Evolutionary conservation across 257 asterid species (phyloP).

Genomic region (Petunia axillaris): DNA sequence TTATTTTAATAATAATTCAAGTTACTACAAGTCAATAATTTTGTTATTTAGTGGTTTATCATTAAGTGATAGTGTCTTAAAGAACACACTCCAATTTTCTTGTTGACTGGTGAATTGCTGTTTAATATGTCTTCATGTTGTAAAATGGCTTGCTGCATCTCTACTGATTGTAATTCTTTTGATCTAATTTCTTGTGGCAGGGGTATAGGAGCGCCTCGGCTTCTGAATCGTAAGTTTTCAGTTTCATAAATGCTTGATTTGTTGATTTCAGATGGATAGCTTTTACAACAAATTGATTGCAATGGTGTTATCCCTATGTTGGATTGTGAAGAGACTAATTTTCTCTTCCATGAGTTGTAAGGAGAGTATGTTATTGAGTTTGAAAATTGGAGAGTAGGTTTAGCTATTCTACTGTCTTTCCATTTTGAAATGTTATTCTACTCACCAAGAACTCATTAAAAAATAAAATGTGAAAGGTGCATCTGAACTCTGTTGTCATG

Average conservation of each 20-base stretch:
- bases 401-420: constrained; percentile 4
- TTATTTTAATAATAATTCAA: background rate
- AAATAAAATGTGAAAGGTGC: background rate
- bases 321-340: background rate
- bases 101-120: background rate
- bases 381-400: background rate
- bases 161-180: constrained; percentile 13
- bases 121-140: constrained; percentile 1
- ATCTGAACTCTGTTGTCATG: background rate
- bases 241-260: constrained; percentile 32
- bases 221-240: constrained; percentile 79
- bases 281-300: background rate
- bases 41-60: constrained; percentile 3
- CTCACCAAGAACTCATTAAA: background rate
- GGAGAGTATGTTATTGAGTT: background rate
- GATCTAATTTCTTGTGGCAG: constrained; percentile 49
- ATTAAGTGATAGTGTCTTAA: constrained; percentile 5
- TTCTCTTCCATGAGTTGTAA: constrained; percentile 1
- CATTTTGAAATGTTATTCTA: constrained; percentile 5
- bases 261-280: background rate
- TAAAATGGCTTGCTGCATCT: constrained; percentile 13
- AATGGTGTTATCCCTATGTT: background rate
- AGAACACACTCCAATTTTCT: background rate
- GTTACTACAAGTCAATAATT: background rate
- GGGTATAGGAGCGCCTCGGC: constrained; percentile 97